phyloP scores from a whole-genome alignment of 176 grass and related monocot genomes.

The Chloris gayana region DNA sequence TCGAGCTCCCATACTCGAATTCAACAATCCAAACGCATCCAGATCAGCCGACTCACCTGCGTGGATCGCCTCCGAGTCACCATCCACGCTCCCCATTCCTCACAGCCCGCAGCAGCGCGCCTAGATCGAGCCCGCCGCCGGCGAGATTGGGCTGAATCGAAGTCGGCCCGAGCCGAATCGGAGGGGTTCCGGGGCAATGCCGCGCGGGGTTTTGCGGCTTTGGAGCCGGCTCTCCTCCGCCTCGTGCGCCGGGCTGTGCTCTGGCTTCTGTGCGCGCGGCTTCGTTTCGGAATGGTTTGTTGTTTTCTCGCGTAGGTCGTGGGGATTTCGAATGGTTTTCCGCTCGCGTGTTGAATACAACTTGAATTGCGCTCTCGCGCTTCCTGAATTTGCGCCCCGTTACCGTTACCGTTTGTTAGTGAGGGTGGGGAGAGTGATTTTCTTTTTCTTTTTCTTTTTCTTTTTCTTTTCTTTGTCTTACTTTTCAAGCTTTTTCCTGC shows the following conservation, averaged over 20 bases:
- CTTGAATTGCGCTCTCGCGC: slow-evolving; percentile 6
- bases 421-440: neutral
- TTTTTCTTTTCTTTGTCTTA: too few species aligned
- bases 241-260: neutral
- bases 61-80: slow-evolving; percentile 53
- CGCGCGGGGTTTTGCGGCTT: slow-evolving; percentile 34
- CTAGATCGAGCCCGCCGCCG: slow-evolving; percentile 35
- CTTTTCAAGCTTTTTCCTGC: too few species aligned
- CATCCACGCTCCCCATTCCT: slow-evolving; percentile 77
- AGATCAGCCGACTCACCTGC: slow-evolving; percentile 45
- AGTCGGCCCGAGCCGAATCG: slow-evolving; percentile 3
- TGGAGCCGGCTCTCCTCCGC: slow-evolving; percentile 11
- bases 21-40: neutral
- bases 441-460: neutral
- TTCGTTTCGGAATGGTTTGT: slow-evolving; percentile 34
- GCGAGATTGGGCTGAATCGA: slow-evolving; percentile 21
- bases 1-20: slow-evolving; percentile 13
- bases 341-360: neutral
- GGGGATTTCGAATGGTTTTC: slow-evolving; percentile 28
- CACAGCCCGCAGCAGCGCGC: neutral
- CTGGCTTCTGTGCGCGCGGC: slow-evolving; percentile 3
- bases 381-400: slow-evolving; percentile 9
- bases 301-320: slow-evolving; percentile 13
- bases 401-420: slow-evolving; percentile 35
- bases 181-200: slow-evolving; percentile 24